A percentile compares a stretch with the other conserved stretches of the same genome.
phyloP scores from a whole-genome alignment of 257 asterid genomes.

The Nicotiana paniculata region DNA sequence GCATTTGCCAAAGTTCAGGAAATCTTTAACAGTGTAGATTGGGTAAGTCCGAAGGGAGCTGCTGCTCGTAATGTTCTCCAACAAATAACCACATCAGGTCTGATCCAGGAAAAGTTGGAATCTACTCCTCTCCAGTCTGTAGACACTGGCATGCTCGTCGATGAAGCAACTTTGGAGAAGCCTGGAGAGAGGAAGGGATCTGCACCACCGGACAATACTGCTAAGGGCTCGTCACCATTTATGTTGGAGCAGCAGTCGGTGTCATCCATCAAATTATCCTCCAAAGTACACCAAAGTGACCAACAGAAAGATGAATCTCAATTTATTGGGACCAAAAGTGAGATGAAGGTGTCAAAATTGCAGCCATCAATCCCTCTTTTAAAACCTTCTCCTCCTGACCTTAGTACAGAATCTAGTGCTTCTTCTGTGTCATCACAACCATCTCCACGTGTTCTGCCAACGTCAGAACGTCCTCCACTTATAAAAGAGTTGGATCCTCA shows the following conservation, averaged over 20 bases:
- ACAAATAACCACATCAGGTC: slow-evolving; percentile 37
- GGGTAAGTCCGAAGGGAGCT: slow-evolving; percentile 67
- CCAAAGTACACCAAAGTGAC: slow-evolving; percentile 21
- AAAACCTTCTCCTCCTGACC: slow-evolving; percentile 13
- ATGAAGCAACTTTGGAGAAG: slow-evolving; percentile 23
- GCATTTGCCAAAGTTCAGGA: slow-evolving; percentile 91
- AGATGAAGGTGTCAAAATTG: slow-evolving; percentile 10
- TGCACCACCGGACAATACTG: slow-evolving; percentile 28
- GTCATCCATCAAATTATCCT: slow-evolving; percentile 24
- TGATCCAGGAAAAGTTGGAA: slow-evolving; percentile 31
- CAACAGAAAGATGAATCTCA: slow-evolving; percentile 23
- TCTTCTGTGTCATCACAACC: slow-evolving; percentile 27
- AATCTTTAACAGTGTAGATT: slow-evolving; percentile 81
- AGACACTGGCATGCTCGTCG: slow-evolving; percentile 7
- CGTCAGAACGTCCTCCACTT: slow-evolving; percentile 13
- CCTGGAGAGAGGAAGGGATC: slow-evolving; percentile 31
- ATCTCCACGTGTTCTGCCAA: slow-evolving; percentile 22
- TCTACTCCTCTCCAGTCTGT: slow-evolving; percentile 23
- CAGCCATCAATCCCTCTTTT: slow-evolving; percentile 16
- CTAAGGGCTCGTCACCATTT: slow-evolving; percentile 22
- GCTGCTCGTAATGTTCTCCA: slow-evolving; percentile 55
- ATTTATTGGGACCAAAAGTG: slow-evolving; percentile 22
- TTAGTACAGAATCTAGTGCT: not conserved
- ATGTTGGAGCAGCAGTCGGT: slow-evolving; percentile 24
- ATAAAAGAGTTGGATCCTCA: slow-evolving; percentile 13